Conservation (phyloP, 2,329 filamentous ascomycete genomes). For the Thielaviopsis cerberus region DNA sequence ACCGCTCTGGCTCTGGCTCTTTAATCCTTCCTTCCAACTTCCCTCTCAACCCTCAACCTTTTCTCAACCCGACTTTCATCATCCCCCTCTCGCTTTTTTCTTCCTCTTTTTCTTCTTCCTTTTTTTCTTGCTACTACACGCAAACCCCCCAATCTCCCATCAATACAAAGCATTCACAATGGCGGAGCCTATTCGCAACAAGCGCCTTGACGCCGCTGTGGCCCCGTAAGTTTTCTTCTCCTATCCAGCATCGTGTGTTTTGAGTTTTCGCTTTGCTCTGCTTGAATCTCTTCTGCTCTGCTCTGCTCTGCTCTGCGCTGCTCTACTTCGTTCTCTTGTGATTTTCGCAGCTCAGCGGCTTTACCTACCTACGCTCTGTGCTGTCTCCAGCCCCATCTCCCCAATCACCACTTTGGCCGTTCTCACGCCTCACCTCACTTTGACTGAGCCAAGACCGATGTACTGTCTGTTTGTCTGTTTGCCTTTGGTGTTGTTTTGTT, state of each 20-base stretch:
- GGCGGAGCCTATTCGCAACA: conserved; percentile 47
- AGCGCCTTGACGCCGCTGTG: conserved; percentile 35
- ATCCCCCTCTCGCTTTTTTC: conserved; percentile 18
- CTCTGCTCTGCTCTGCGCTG: neutral
- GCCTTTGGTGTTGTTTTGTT: too few relatives aligned
- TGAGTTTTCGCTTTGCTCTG: neutral
- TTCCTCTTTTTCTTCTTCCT: conserved; percentile 16
- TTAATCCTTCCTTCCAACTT: conserved; percentile 6
- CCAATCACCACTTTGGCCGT: neutral
- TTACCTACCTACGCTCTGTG: neutral
- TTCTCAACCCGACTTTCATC: conserved; percentile 10
- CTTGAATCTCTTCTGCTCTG: neutral
- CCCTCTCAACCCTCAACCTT: conserved; percentile 7
- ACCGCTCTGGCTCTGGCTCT: neutral
- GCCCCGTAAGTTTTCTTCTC: conserved; percentile 34
- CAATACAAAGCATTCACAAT: conserved; percentile 22
- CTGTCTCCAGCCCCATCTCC: neutral
- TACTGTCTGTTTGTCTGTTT: neutral
- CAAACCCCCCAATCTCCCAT: conserved; percentile 14
- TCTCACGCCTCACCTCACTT: neutral
- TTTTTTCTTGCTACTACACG: conserved; percentile 2
- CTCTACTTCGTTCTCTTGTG: too few relatives aligned
- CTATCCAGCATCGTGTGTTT: conserved; percentile 11
- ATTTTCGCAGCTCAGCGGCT: neutral
- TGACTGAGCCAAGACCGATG: neutral